Conservation (phyloP, 2,329 filamentous ascomycete species). For the Stemphylium beticola region DNA sequence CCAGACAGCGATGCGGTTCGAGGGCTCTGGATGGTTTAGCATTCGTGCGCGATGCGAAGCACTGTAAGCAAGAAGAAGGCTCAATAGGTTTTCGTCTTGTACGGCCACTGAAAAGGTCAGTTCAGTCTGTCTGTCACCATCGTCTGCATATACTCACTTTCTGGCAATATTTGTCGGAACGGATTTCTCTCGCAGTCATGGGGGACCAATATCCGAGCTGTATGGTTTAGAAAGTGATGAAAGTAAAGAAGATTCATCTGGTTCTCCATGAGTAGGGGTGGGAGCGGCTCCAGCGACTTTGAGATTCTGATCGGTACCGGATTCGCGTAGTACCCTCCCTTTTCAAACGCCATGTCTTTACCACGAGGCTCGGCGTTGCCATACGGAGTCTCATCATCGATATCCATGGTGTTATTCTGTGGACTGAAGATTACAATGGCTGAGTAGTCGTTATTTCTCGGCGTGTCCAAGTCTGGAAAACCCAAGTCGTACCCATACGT, state of each 20-base stretch:
- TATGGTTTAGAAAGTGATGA: slow-evolving; percentile 79
- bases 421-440: slow-evolving; percentile 61
- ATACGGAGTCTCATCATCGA: slow-evolving; percentile 46
- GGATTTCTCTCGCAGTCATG: slow-evolving; percentile 68
- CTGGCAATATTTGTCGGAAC: slow-evolving; percentile 66
- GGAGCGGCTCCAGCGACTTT: slow-evolving; percentile 63
- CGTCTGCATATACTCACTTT: slow-evolving; percentile 56
- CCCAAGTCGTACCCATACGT: slow-evolving; percentile 77
- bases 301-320: slow-evolving; percentile 70
- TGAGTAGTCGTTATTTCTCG: slow-evolving; percentile 71
- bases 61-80: slow-evolving; percentile 79
- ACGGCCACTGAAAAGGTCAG: slow-evolving; percentile 63
- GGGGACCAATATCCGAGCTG: slow-evolving; percentile 69
- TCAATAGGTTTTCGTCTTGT: slow-evolving; percentile 72
- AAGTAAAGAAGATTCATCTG: slow-evolving; percentile 82
- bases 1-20: slow-evolving; percentile 79
- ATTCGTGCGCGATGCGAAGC: slow-evolving; percentile 82
- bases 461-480: slow-evolving; percentile 71
- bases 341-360: slow-evolving; percentile 61
- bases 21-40: slow-evolving; percentile 74
- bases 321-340: slow-evolving; percentile 71
- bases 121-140: not conserved
- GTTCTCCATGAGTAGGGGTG: slow-evolving; percentile 67
- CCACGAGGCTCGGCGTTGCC: slow-evolving; percentile 46
- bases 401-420: slow-evolving; percentile 33